Conservation (phyloP, 169 alveolate species). For the Cryptosporidium ubiquitum region DNA sequence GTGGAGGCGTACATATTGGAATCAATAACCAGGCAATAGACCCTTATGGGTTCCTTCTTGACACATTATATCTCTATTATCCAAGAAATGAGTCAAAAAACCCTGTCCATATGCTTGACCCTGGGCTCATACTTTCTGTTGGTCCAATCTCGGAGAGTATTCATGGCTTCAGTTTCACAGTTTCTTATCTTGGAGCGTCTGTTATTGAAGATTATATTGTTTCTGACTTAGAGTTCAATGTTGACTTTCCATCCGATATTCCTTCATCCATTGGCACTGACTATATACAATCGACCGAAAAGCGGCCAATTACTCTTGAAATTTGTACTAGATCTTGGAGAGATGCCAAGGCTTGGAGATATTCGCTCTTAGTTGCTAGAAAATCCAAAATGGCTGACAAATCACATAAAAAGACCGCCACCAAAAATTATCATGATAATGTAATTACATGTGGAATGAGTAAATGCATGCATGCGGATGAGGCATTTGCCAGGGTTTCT, state of each 20-base stretch:
- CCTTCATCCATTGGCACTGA: background rate
- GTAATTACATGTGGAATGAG: background rate
- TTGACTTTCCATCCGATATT: constrained; percentile 26
- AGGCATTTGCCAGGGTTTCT: background rate
- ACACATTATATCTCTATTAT: constrained; percentile 48
- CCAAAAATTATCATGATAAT: background rate
- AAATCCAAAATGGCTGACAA: constrained; percentile 39
- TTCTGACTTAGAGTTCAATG: constrained; percentile 22
- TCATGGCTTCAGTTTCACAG: constrained; percentile 43
- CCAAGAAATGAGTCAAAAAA: constrained; percentile 67
- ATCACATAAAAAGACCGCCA: background rate
- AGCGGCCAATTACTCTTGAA: constrained; percentile 12
- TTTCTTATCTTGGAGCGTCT: constrained; percentile 4
- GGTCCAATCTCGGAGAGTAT: constrained; percentile 45
- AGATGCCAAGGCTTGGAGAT: constrained; percentile 73
- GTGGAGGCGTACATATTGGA: constrained; percentile 15
- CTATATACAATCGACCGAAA: background rate
- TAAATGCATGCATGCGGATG: background rate
- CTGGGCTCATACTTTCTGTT: constrained; percentile 18
- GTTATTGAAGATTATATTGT: constrained; percentile 32
- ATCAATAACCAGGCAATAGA: background rate
- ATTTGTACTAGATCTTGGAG: constrained; percentile 72
- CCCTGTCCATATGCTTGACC: constrained; percentile 59
- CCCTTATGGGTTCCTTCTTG: constrained; percentile 58
- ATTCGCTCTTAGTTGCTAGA: constrained; percentile 59